Conservation (phyloP, 1,284 basidiomycete genomes). For the Marasmius oreades region DNA sequence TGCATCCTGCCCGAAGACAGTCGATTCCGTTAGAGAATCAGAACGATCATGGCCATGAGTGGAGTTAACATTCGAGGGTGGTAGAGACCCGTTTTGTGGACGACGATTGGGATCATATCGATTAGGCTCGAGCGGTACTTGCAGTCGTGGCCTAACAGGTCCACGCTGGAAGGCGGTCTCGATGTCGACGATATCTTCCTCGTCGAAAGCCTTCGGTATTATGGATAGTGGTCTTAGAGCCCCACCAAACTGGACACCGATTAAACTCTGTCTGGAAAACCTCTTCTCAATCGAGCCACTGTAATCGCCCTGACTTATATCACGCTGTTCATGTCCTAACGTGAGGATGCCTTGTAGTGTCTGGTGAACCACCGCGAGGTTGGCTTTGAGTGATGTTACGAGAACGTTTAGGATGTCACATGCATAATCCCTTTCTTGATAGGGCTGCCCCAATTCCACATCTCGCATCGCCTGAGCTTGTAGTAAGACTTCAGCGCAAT, state of each 20-base stretch:
- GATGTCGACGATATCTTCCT: conserved; percentile 60
- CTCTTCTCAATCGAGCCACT: conserved; percentile 71
- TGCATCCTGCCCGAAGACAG: not conserved
- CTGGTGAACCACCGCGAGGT: conserved; percentile 52
- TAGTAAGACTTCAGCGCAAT: conserved; percentile 54
- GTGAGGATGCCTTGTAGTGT: conserved; percentile 57
- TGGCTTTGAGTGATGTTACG: conserved; percentile 46
- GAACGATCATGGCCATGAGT: conserved; percentile 1
- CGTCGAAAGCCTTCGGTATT: conserved; percentile 19
- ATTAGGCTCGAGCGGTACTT: not conserved
- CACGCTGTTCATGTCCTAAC: conserved; percentile 67
- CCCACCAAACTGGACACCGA: conserved; percentile 44
- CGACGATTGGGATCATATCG: conserved; percentile 1
- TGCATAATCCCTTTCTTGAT: conserved; percentile 33
- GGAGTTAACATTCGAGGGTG: not conserved
- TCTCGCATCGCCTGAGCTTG: conserved; percentile 50
- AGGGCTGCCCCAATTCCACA: conserved; percentile 29
- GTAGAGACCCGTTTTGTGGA: not conserved
- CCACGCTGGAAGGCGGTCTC: conserved; percentile 45
- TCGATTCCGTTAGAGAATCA: not conserved
- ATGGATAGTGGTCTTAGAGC: conserved; percentile 32
- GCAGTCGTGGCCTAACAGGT: conserved; percentile 1
- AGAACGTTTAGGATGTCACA: conserved; percentile 48
- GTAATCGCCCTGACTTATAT: conserved; percentile 64
- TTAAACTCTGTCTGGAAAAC: conserved; percentile 62